These are phyloP conservation scores for Zygoascus biomembranicola DNA, from an alignment of 805 yeast genomes.

Conservation along the genomic window DNA sequence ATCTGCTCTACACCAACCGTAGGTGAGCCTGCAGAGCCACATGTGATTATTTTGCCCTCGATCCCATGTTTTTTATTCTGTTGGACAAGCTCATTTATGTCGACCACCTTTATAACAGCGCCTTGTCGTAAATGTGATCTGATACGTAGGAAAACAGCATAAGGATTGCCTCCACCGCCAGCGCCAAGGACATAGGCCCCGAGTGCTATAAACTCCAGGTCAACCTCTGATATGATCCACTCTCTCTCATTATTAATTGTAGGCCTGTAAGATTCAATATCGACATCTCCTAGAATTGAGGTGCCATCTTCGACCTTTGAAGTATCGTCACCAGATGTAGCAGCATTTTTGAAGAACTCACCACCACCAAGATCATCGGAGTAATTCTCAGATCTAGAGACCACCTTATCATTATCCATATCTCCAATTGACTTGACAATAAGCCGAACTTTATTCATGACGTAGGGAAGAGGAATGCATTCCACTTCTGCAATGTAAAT, in stretches of 20 bases:
- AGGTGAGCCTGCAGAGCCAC: slow-evolving; percentile 39
- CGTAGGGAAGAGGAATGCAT: slow-evolving; percentile 30
- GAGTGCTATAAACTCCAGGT: slow-evolving; percentile 34
- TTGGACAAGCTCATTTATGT: slow-evolving; percentile 25
- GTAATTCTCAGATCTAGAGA: neutral
- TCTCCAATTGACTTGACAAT: slow-evolving; percentile 32
- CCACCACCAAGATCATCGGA: neutral
- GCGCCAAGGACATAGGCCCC: slow-evolving; percentile 43
- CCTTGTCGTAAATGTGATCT: slow-evolving; percentile 31
- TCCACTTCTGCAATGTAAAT: slow-evolving; percentile 24
- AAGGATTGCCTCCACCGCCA: slow-evolving; percentile 47
- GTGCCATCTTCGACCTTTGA: neutral
- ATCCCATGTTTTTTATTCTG: slow-evolving; percentile 5
- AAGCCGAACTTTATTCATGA: slow-evolving; percentile 15
- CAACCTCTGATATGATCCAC: slow-evolving; percentile 36
- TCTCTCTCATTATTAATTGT: slow-evolving; percentile 21
- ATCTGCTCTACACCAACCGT: slow-evolving; percentile 36
- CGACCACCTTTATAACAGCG: slow-evolving; percentile 29
- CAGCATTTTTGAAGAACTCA: neutral
- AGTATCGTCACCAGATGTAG: neutral
- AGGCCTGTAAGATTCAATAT: slow-evolving; percentile 20
- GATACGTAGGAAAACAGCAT: slow-evolving; percentile 32
- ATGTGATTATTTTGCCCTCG: slow-evolving; percentile 24
- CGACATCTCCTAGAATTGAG: neutral
- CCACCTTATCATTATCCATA: slow-evolving; percentile 25